Conservation (phyloP, 352 stramenopile species). For the Globisporangium echinulatum region DNA sequence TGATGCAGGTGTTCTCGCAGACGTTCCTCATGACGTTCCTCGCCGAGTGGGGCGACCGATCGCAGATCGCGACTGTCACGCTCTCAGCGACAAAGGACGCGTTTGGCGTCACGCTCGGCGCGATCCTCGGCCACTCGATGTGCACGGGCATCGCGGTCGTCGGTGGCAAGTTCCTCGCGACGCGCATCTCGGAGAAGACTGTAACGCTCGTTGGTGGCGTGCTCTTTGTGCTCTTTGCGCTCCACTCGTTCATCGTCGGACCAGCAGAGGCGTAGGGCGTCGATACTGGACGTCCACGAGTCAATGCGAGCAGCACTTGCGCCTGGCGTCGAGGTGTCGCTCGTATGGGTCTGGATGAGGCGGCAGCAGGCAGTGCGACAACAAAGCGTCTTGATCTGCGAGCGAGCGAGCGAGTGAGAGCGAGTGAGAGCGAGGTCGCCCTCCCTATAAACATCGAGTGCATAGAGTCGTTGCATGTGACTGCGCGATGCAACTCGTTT, state of each 20-base stretch:
- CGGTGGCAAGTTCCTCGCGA: constrained; percentile 96
- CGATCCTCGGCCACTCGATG: constrained; percentile 95
- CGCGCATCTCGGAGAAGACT: constrained; percentile 96
- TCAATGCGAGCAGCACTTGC: no score
- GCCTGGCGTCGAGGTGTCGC: no score
- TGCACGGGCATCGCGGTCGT: constrained; percentile 97
- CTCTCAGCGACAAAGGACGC: constrained; percentile 94
- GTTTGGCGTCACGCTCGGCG: constrained; percentile 93
- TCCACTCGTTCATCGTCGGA: constrained; percentile 94
- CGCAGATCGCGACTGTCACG: constrained; percentile 97
- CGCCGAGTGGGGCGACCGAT: constrained; percentile 98
- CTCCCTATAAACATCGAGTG: background rate
- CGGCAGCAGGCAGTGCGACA: no score
- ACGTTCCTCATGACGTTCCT: constrained; percentile 98
- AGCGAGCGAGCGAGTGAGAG: background rate
- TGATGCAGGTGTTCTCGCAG: constrained; percentile 89
- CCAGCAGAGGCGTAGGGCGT: constrained; percentile 22
- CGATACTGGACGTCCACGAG: no score
- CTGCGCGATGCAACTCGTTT: no score
- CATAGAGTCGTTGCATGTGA: constrained; percentile 3
- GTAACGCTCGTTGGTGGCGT: constrained; percentile 93
- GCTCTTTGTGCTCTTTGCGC: constrained; percentile 96
- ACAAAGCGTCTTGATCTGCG: no score
- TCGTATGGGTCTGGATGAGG: no score
- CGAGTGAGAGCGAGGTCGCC: background rate